A percentile compares a stretch with the other conserved stretches of the same genome.
phyloP scores from a whole-genome alignment of 2,329 filamentous ascomycete species.

The Fonsecaea monophora region DNA sequence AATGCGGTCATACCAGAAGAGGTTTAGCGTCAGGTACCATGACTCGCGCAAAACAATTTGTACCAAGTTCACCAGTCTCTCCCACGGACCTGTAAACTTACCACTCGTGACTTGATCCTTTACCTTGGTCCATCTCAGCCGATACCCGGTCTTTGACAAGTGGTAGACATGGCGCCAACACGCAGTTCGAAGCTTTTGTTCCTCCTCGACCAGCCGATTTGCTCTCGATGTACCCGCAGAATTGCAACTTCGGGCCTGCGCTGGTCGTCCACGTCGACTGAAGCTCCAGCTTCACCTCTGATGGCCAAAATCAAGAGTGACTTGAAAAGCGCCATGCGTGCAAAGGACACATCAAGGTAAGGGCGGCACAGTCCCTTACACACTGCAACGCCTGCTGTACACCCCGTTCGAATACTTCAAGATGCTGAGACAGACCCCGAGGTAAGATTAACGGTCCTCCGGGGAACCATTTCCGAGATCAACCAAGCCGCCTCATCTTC shows the following conservation, averaged over 20 bases:
- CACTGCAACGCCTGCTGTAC: constrained; percentile 8
- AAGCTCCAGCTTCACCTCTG: constrained; percentile 48
- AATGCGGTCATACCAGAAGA: neutral
- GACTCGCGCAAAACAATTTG: constrained; percentile 18
- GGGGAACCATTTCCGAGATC: constrained; percentile 57
- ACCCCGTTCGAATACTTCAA: neutral
- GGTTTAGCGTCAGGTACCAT: constrained; percentile 18
- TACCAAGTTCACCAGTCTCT: neutral
- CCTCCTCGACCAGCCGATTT: constrained; percentile 20
- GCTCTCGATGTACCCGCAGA: constrained; percentile 27
- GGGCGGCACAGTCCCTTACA: constrained; percentile 4
- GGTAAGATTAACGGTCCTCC: constrained; percentile 55
- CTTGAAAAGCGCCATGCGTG: constrained; percentile 58
- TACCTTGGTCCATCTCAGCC: neutral
- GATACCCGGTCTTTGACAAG: neutral
- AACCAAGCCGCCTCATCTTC: constrained; percentile 57
- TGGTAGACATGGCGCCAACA: constrained; percentile 11
- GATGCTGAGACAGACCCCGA: constrained; percentile 2
- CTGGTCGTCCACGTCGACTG: constrained; percentile 48
- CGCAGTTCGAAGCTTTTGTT: constrained; percentile 12
- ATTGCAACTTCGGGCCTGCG: constrained; percentile 40
- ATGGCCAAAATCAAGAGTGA: constrained; percentile 54
- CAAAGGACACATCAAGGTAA: constrained; percentile 56
- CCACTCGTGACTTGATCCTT: neutral
- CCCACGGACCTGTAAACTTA: neutral